Evolutionary conservation across 1,284 basidiomycete species (phyloP).

Genomic region (Schizopora paradoxa): DNA sequence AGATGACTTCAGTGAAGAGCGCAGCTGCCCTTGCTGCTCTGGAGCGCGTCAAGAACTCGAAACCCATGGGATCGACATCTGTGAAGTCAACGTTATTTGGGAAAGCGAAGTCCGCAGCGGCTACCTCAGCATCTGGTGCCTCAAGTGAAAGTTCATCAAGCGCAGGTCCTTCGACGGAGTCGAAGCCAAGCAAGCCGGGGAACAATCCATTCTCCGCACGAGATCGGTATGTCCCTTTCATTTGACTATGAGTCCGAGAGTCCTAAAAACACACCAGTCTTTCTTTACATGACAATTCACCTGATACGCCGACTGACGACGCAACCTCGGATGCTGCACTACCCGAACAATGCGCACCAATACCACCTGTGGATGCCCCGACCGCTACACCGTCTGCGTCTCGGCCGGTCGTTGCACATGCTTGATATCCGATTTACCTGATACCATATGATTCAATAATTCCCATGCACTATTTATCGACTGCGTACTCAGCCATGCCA

Average conservation of each 20-base stretch:
- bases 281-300: no score
- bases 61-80: background rate
- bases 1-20: constrained; percentile 12
- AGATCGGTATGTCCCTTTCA: constrained; percentile 12
- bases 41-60: constrained; percentile 10
- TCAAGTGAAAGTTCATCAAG: background rate
- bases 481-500: background rate
- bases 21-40: constrained; percentile 15
- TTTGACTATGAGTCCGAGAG: constrained; percentile 8
- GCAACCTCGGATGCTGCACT: no score
- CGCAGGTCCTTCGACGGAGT: background rate
- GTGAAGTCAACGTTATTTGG: background rate
- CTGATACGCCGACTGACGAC: no score
- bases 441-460: no score
- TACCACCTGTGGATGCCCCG: background rate
- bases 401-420: background rate
- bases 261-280: constrained; percentile 17
- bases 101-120: constrained; percentile 2
- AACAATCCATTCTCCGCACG: constrained; percentile 8
- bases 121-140: constrained; percentile 1
- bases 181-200: background rate
- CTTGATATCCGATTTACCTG: no score
- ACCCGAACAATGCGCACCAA: background rate
- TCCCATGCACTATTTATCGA: no score
- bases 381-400: background rate